Conservation (phyloP, 495 filamentous ascomycete genomes). For the Aspergillus carlsbadensis region DNA sequence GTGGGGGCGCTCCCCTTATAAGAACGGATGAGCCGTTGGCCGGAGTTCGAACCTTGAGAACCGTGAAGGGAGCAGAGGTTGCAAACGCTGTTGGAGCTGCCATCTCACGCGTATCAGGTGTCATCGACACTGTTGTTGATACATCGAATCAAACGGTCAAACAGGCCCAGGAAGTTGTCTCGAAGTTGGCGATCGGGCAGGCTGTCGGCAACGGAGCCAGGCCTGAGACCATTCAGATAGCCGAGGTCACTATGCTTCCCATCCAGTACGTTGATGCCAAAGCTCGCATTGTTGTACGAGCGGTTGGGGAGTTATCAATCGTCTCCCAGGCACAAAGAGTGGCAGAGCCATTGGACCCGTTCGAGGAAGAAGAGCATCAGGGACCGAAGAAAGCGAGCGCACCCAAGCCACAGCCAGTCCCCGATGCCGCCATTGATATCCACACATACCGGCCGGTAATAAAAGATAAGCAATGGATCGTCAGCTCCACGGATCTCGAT, state of each 20-base stretch:
- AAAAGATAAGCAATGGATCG: conserved; percentile 42
- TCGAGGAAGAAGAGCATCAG: not conserved
- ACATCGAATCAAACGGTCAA: conserved; percentile 35
- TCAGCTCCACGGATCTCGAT: conserved; percentile 53
- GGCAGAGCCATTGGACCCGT: not conserved
- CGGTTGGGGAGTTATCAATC: conserved; percentile 29
- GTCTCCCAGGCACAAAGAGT: not conserved
- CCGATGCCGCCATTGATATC: not conserved
- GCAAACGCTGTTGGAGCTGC: conserved; percentile 60
- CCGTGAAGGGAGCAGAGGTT: conserved; percentile 33
- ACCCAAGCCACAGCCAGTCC: not conserved
- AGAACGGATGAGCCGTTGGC: conserved; percentile 17
- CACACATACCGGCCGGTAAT: conserved; percentile 19
- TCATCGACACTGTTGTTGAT: conserved; percentile 42
- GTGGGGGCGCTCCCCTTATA: conserved; percentile 26
- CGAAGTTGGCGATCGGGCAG: conserved; percentile 34
- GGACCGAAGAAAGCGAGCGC: not conserved
- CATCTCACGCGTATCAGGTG: conserved; percentile 33
- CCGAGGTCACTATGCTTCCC: conserved; percentile 33
- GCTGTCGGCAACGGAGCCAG: conserved; percentile 40
- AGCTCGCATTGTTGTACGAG: conserved; percentile 32
- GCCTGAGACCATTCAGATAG: conserved; percentile 28
- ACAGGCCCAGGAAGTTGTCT: conserved; percentile 33
- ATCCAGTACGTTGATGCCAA: conserved; percentile 39
- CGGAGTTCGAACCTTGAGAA: conserved; percentile 20